Evolutionary conservation across 129 eudicot species (phyloP), one percentile per base, ranked within the genome.

Genomic region (Tanacetum coccineum): DNA sequence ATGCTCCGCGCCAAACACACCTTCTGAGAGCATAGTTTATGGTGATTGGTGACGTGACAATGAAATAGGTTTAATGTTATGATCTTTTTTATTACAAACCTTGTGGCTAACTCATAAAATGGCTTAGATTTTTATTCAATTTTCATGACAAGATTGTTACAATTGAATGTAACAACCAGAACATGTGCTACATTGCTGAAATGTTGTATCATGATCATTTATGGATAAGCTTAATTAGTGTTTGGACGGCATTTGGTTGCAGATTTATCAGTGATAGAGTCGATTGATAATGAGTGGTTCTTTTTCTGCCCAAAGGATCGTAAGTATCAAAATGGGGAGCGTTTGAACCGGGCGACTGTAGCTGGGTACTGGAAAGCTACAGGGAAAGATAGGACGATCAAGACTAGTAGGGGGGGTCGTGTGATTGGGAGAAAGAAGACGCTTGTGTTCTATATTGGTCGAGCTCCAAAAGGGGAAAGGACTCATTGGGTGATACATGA

Each of bases 351-450:
- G 57, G 94, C 96, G 6, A 89, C 95, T 0, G 71, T 40, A 13
- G 80, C 81, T 15, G 96, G 96, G 22, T 89, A 83, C 78, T 89
- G 96, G 96, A 89, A 89, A 68, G 96, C 95, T 13, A 89, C 96
- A 2, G 96, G 96, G 67, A 86, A 81, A 66, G 96, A 89, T 59
- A 74, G 96, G 53, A 68, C 59, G 63, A 86, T 89, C 0, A 78
- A 76, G 58, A 25, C 88, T 12, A 36, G 67, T 1, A 81, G 68
- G 54, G 88, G 87, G 28, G 74, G 36, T 42, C 82, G 77, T 25
- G 76, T 76, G 42, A 86, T 89, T 62, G 96, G 96, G 62, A 86
- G 71, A 83, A 89, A 89, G 76, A 89, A 86, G 82, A 86, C 90
- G 52, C 77, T 89, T 11, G 96, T 89, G 28, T 89, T 85, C 62